These are phyloP conservation scores for Daldinia eschscholtzii DNA, from an alignment of 2,329 filamentous ascomycete genomes.

Conservation along the genomic window DNA sequence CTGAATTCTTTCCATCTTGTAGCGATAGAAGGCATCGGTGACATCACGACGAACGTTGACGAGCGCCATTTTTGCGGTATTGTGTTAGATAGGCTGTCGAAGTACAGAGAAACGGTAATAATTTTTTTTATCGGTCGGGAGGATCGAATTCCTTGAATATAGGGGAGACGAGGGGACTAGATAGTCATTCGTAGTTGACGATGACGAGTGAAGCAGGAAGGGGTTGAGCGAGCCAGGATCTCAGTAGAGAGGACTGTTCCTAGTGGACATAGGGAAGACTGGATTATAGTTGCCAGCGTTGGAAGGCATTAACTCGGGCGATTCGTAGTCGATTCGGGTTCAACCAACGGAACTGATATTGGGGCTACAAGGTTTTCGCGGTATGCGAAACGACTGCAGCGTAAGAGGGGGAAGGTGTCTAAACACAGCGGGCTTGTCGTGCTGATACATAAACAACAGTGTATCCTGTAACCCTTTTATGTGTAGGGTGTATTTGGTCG, in stretches of 20 bases:
- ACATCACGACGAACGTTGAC: slow-evolving; percentile 99
- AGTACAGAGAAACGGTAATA: slow-evolving; percentile 34
- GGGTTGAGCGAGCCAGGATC: slow-evolving; percentile 59
- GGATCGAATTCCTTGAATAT: slow-evolving; percentile 45
- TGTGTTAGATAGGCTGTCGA: slow-evolving; percentile 42
- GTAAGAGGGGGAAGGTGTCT: slow-evolving; percentile 93
- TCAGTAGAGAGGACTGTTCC: slow-evolving; percentile 68
- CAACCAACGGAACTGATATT: slow-evolving; percentile 95
- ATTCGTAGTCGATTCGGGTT: slow-evolving; percentile 59
- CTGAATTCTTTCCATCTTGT: slow-evolving; percentile 99
- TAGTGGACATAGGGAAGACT: slow-evolving; percentile 69
- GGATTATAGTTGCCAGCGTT: slow-evolving; percentile 62
- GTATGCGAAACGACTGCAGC: slow-evolving; percentile 97
- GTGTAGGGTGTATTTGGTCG: slow-evolving; percentile 48
- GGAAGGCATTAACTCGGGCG: slow-evolving; percentile 69
- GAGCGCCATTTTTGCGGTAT: slow-evolving; percentile 85
- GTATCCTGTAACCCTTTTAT: slow-evolving; percentile 54
- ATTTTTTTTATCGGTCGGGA: slow-evolving; percentile 33
- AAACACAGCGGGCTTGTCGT: slow-evolving; percentile 89
- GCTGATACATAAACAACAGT: slow-evolving; percentile 97
- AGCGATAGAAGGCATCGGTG: slow-evolving; percentile 98
- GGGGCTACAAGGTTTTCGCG: slow-evolving; percentile 92
- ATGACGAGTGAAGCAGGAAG: slow-evolving; percentile 52
- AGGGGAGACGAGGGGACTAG: slow-evolving; percentile 42
- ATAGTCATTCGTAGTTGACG: slow-evolving; percentile 51